Conservation (phyloP, 306 rosid genomes). For the Vicia faba region DNA sequence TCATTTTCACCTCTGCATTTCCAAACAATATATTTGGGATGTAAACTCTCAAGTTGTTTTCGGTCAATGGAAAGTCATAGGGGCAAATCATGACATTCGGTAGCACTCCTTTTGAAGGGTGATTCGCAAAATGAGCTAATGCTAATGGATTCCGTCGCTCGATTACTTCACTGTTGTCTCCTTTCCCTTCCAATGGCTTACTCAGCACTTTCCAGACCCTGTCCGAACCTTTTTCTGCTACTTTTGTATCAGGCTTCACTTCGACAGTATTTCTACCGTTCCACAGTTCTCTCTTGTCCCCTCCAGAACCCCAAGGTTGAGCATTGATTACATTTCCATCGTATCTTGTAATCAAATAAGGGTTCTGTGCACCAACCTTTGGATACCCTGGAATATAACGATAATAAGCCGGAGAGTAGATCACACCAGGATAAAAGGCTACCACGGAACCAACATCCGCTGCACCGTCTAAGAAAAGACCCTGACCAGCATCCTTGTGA, state of each 20-base stretch:
- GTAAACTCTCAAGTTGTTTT: conserved; percentile 66
- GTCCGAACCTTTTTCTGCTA: conserved; percentile 62
- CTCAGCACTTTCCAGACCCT: conserved; percentile 68
- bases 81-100: conserved; percentile 97
- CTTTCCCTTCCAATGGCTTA: conserved; percentile 74
- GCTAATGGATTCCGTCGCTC: conserved; percentile 93
- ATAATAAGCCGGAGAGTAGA: conserved; percentile 82
- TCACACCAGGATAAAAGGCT: conserved; percentile 83
- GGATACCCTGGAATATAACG: conserved; percentile 94
- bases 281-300: conserved; percentile 64
- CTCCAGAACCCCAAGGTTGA: conserved; percentile 88
- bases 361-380: conserved; percentile 66
- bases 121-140: conserved; percentile 86
- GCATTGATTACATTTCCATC: conserved; percentile 81
- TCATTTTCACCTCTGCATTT: conserved; percentile 68
- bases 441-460: conserved; percentile 74
- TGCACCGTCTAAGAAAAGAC: conserved; percentile 74
- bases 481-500: conserved; percentile 79
- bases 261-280: conserved; percentile 44
- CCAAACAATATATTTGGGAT: conserved; percentile 78
- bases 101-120: conserved; percentile 71
- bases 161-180: conserved; percentile 46
- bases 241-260: conserved; percentile 40
- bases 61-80: conserved; percentile 81
- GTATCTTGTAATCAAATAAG: conserved; percentile 87